A percentile compares a stretch with the other conserved stretches of the same genome.
phyloP scores from a whole-genome alignment of 1,284 basidiomycete species.

The Schizophyllum amplum region DNA sequence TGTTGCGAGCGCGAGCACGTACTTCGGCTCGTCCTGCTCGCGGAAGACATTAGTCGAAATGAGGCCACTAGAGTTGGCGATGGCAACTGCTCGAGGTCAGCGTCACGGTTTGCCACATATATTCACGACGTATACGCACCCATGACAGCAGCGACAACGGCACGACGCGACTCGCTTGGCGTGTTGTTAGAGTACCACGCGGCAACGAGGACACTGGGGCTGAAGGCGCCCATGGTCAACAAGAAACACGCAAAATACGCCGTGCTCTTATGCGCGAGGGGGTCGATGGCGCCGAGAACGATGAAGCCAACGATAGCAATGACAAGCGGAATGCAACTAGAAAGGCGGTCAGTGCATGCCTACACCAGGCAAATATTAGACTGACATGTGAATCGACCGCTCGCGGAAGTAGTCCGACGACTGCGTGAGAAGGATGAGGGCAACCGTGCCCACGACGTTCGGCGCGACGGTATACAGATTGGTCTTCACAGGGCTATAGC shows the following conservation, averaged over 20 bases:
- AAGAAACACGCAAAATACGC: constrained; percentile 7
- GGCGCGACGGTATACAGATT: constrained; percentile 7
- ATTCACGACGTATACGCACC: constrained; percentile 32
- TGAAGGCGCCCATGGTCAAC: constrained; percentile 2
- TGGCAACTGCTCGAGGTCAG: background rate
- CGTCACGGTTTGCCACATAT: constrained; percentile 5
- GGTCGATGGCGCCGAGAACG: background rate
- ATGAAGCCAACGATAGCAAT: background rate
- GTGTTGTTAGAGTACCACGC: constrained; percentile 41
- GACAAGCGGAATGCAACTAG: constrained; percentile 31
- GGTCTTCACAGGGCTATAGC: constrained; percentile 2
- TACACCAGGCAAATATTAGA: background rate
- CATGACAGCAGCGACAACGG: constrained; percentile 39
- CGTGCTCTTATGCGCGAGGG: background rate
- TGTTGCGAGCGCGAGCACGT: constrained; percentile 5
- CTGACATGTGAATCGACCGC: constrained; percentile 31
- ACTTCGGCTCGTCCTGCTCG: constrained; percentile 4
- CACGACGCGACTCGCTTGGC: constrained; percentile 37
- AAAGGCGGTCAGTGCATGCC: background rate
- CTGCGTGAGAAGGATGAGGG: background rate
- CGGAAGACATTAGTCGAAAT: constrained; percentile 3
- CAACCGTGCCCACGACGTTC: background rate
- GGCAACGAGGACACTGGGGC: background rate
- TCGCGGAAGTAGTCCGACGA: background rate
- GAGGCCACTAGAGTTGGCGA: constrained; percentile 2